Conservation (phyloP, 441 rosid genomes). For the Capsella rubella region DNA sequence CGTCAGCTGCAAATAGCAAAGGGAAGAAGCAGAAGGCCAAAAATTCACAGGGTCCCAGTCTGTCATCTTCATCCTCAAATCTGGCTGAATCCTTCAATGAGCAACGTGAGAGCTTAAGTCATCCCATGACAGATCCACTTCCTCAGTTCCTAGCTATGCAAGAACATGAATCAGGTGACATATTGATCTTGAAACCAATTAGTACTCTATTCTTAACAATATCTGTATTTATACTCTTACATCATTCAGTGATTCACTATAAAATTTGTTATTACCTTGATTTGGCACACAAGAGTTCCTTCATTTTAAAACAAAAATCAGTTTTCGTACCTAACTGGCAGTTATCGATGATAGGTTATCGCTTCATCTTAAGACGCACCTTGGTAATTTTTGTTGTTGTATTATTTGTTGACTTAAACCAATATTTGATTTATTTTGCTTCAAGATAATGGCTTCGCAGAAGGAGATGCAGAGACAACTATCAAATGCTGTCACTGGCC, state of each 20-base stretch:
- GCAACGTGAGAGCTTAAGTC: constrained; percentile 54
- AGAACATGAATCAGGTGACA: constrained; percentile 83
- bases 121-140: constrained; percentile 51
- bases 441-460: constrained; percentile 68
- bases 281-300: constrained; percentile 16
- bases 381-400: neutral
- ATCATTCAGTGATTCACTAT: neutral
- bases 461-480: constrained; percentile 92
- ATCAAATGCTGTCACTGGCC: constrained; percentile 56
- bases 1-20: constrained; percentile 56
- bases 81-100: constrained; percentile 66
- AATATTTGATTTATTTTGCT: constrained; percentile 22
- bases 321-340: neutral
- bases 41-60: constrained; percentile 58
- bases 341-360: constrained; percentile 9
- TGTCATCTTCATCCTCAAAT: constrained; percentile 63
- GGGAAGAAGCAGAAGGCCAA: constrained; percentile 72
- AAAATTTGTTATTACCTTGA: neutral
- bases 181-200: constrained; percentile 16
- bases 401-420: constrained; percentile 4
- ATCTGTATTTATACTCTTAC: constrained; percentile 9
- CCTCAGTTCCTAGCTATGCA: constrained; percentile 73
- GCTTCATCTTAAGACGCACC: neutral
- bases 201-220: neutral
- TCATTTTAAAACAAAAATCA: constrained; percentile 1